Conservation (phyloP, 73 alveolate genomes). For the Symbiodinium pilosum region DNA sequence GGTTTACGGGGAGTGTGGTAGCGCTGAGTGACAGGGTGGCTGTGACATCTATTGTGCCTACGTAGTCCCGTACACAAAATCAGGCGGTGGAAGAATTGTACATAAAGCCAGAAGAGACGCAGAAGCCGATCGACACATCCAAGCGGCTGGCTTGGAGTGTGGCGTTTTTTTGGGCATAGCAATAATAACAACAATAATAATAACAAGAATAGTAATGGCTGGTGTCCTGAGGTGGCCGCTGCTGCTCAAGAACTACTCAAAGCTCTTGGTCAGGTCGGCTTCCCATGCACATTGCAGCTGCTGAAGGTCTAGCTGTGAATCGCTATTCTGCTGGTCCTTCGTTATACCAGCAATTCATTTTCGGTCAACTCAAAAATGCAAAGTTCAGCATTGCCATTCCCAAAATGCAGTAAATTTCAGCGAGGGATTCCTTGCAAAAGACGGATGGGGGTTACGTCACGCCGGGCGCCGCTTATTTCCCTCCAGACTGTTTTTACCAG, state of each 20-base stretch:
- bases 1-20: background rate
- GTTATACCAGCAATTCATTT: no score
- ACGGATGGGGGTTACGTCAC: no score
- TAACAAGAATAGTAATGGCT: background rate
- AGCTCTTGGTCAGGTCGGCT: conserved; percentile 55
- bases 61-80: no score
- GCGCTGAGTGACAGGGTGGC: background rate
- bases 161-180: background rate
- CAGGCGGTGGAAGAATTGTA: conserved; percentile 57
- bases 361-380: no score
- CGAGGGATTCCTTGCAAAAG: no score
- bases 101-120: conserved; percentile 71
- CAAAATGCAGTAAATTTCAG: no score
- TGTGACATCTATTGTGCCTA: background rate
- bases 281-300: background rate
- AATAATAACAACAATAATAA: no score
- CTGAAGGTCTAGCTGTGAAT: no score
- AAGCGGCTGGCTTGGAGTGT: background rate
- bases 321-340: no score
- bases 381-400: no score
- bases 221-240: conserved; percentile 83
- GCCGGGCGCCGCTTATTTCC: no score
- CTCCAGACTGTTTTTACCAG: no score
- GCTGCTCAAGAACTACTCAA: conserved; percentile 88
- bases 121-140: conserved; percentile 91